A percentile compares a stretch with the other conserved stretches of the same genome.
Conservation (phyloP, 2,329 filamentous ascomycete species). For the Pestalotiopsis sp. region DNA sequence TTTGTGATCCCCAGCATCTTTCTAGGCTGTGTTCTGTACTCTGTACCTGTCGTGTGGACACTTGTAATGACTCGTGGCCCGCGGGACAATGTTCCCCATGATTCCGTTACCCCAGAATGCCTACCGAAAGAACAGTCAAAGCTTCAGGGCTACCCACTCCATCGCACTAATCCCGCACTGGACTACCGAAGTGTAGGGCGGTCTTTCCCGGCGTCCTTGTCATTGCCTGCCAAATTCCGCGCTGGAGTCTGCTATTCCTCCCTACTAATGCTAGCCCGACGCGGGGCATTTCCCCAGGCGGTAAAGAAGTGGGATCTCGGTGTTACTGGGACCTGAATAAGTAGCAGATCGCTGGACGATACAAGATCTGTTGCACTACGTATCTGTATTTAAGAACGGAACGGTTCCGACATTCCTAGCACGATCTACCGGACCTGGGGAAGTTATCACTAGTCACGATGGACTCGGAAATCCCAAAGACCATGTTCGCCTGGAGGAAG, state of each 20-base stretch:
- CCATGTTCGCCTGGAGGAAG: constrained; percentile 37
- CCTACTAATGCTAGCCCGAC: neutral
- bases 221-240: neutral
- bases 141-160: neutral
- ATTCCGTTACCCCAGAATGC: neutral
- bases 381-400: neutral
- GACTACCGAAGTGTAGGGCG: neutral
- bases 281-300: neutral
- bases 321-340: neutral
- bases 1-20: neutral
- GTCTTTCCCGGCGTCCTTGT: neutral
- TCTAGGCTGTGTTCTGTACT: neutral
- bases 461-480: constrained; percentile 18
- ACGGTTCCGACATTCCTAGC: neutral
- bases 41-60: neutral
- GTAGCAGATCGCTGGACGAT: neutral
- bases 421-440: neutral
- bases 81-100: neutral
- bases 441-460: constrained; percentile 8
- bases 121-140: neutral
- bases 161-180: neutral
- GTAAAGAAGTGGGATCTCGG: neutral
- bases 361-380: neutral
- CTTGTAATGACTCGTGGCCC: neutral
- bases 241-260: neutral